Evolutionary conservation across 805 yeast species (phyloP), one percentile per base, ranked within the genome.

Genomic region (Candida manassasensis): DNA sequence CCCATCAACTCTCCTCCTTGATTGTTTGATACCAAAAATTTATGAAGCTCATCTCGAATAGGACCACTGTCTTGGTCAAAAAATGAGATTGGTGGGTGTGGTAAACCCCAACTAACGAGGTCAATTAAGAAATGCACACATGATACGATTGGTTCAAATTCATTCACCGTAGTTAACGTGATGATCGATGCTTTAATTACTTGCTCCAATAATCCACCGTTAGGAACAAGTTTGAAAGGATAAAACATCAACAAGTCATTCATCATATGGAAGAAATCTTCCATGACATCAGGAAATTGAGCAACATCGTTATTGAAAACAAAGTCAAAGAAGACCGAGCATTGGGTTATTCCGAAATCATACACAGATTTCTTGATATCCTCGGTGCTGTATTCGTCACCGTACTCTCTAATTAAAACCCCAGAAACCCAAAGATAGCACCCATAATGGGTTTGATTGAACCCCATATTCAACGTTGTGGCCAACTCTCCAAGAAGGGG

Each of bases 341-440:
- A 65, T 56, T 85, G 95, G 34, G 79, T 73, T 39, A 77, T 56
- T 0, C 89, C 81, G 59, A 88, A 87, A 35, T 72, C 67, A 81
- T 86, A 87, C 13, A 84, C 78, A 2, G 84, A 73, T 19, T 68
- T 69, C 43, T 74, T 75, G 14, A 79, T 61, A 3, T 64, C 69
- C 6, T 55, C 69, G n/a, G 61, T 57, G 21, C 51, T 36, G 39
- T 65, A 72, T 30, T 71, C 77, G 44, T 79, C 81, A 19, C 80
- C 77, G 57, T 71, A 89, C 41, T 85, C 90, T 38, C 84, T 76
- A 35, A 84, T 77, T 18, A 88, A 63, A 7, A 83, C 70, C 6
- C 96, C 97, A 2, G 95, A 81, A 10, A 85, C 90, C 93, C 95
- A 89, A 37, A 89, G 61, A 52, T 82, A 88, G 54, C 95, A 85